Base-by-base conservation (phyloP, 2,329 filamentous ascomycete species). In the Colletotrichum lupini region DNA sequence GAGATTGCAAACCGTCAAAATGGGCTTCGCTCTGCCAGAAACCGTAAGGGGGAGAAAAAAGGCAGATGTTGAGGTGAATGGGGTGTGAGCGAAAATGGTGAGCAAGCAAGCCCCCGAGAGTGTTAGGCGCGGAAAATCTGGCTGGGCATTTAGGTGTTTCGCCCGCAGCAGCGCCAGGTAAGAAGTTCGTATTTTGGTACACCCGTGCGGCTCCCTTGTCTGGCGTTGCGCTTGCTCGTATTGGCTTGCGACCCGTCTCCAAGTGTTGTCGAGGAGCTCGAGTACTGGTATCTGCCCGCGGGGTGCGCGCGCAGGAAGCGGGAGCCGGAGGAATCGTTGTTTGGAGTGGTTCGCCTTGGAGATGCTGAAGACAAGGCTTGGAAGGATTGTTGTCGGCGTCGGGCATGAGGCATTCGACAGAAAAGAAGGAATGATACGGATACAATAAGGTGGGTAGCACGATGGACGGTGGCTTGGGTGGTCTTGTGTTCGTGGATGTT, bases 401-500 rank as follows among this genome's bases (percentile, higher is more conserved):
- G 42, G 42, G n/a, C 26, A n/a, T 32, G 7, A 14, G n/a, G 30
- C 14, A 61, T 14, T 19, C 14, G 16, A 52, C 53, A 59, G 32
- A 42, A 19, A 24, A 37, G 63, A 35, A 69, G 53, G 11, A 46
- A 55, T 19, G 59, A 11, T 49, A 42, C 28, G 5, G 55, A 16
- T 56, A 42, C 26, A 42, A 56, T 61, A 49, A n/a, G n/a, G 46
- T 37, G 26, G 46, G 32, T 59, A 26, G 58, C 66, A 65, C 53
- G 55, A 60, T 60, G 37, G 32, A 57, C 30, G 35, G 60, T 73
- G 70, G 71, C 64, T 70, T 71, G 56, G 63, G 62, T 67, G 28
- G 77, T 77, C 68, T 74, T 79, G 7, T 74, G 55, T 14, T 53
- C 32, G 49, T 49, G 8, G 49, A n/a, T 16, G 19, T 49, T 46